phyloP scores from a whole-genome alignment of 805 yeast species.

The Ogataea degrootiae region DNA sequence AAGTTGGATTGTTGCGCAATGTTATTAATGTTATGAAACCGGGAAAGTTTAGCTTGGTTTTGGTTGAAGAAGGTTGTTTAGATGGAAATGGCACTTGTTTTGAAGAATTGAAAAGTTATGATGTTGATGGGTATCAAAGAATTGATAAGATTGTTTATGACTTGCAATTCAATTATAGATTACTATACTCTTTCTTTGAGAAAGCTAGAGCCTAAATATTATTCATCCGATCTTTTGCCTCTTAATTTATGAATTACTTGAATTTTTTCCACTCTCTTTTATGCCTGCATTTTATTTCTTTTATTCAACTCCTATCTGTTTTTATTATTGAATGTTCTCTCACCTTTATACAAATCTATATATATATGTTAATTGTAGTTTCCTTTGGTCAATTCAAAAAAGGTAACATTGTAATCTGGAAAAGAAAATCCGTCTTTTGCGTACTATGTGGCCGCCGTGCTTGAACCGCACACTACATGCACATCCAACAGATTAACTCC shows the following conservation, averaged over 20 bases:
- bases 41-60: constrained; percentile 55
- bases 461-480: too few species aligned
- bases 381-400: too few species aligned
- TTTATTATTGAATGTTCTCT: too few species aligned
- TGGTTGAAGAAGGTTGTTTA: constrained; percentile 19
- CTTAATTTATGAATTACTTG: neutral
- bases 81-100: constrained; percentile 27
- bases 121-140: constrained; percentile 48
- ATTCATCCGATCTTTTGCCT: too few species aligned
- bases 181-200: constrained; percentile 67
- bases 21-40: constrained; percentile 70
- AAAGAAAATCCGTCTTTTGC: too few species aligned
- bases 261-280: neutral
- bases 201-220: constrained; percentile 11
- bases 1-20: constrained; percentile 51
- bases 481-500: too few species aligned
- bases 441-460: too few species aligned
- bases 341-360: too few species aligned
- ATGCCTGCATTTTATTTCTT: too few species aligned
- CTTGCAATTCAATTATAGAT: constrained; percentile 60
- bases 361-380: too few species aligned
- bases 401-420: too few species aligned
- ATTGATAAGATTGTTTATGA: constrained; percentile 71
- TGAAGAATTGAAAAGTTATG: constrained; percentile 28
- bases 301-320: too few species aligned